Base-by-base conservation (phyloP, 371 early-diverging fungal genomes). In the Phascolomyces articulosus region DNA sequence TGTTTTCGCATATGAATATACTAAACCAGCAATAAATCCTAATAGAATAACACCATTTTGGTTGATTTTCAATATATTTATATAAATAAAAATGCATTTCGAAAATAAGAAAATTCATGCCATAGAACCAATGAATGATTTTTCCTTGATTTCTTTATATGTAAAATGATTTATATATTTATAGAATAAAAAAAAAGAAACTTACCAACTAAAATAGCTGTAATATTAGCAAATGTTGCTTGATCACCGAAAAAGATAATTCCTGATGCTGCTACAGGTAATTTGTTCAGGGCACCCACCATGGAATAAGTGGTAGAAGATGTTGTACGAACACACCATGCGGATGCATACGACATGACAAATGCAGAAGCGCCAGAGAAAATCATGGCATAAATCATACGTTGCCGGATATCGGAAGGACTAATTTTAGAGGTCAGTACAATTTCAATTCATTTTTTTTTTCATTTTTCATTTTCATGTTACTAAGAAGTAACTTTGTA, bases 251-350 rank as follows among this genome's bases (percentile, higher is more conserved):
- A 94, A 77, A 97, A 96, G 13, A 98, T 58, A 85, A 99, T 94
- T n/a, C 98, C 98, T 49, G 94, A 91, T 38, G 95, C 78, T 4
- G 99, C 95, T 48, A 99, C 92, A 6, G 99, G 95, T 28, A 99
- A 84, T 75, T 99, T 99, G 79, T 99, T 99, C 38, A 99, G 84
- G 0, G 99, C 97, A n/a, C 99, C 99, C 24, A 96, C 93, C 98
- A 99, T 99, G 47, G 93, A 93, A 75, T 97, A 95, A 0, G 99
- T 98, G 11, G 99, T 99, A 3, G 98, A 95, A 0, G 90, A 88
- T n/a, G 99, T 95, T 9, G 93, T 91, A 60, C 97, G 90, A 24
- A 99, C 90, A 74, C 97, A 95, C 98, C 97, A 98, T 2, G 95
- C 91, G 58, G 94, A 93, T 48, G 91, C 87, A 73, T 94, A 97